phyloP scores from a whole-genome alignment of 1,139 yeast genomes.

The Magnusiomyces suaveolens region DNA sequence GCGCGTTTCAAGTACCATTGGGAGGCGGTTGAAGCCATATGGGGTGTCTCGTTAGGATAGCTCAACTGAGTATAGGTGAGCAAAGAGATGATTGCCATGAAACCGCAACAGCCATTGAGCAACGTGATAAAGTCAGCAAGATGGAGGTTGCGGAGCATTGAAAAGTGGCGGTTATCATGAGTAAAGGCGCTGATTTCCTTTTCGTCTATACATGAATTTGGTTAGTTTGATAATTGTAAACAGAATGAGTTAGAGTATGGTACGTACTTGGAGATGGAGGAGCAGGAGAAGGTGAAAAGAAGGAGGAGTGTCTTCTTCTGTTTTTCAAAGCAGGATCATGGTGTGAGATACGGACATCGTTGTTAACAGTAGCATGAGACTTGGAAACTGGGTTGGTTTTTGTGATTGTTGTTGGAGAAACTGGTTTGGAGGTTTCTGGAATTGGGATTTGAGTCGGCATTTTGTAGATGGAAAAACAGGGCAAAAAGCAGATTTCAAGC shows the following conservation, averaged over 20 bases:
- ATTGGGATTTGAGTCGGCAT: too few species aligned
- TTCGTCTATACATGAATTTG: conserved; percentile 31
- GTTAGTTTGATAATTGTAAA: not conserved
- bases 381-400: too few species aligned
- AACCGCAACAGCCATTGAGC: conserved; percentile 70
- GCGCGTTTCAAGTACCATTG: conserved; percentile 70
- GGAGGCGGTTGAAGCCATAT: conserved; percentile 15
- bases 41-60: conserved; percentile 20
- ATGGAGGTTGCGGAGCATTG: conserved; percentile 47
- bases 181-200: conserved; percentile 70
- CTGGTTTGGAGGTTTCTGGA: too few species aligned
- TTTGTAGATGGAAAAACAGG: too few species aligned
- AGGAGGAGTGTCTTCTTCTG: conserved; percentile 24
- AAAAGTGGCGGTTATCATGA: conserved; percentile 56
- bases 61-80: conserved; percentile 42
- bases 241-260: not conserved
- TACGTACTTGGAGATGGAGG: conserved; percentile 24
- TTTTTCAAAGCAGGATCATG: not conserved
- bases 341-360: not conserved
- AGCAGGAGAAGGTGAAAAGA: conserved; percentile 32
- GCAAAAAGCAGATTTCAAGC: too few species aligned
- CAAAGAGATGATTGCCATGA: conserved; percentile 80
- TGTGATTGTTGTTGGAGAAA: too few species aligned
- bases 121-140: conserved; percentile 93
- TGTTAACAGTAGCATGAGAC: too few species aligned